A percentile compares a stretch with the other conserved stretches of the same genome.
phyloP scores from a whole-genome alignment of 2,329 filamentous ascomycete genomes.

The Pseudopithomyces chartarum region DNA sequence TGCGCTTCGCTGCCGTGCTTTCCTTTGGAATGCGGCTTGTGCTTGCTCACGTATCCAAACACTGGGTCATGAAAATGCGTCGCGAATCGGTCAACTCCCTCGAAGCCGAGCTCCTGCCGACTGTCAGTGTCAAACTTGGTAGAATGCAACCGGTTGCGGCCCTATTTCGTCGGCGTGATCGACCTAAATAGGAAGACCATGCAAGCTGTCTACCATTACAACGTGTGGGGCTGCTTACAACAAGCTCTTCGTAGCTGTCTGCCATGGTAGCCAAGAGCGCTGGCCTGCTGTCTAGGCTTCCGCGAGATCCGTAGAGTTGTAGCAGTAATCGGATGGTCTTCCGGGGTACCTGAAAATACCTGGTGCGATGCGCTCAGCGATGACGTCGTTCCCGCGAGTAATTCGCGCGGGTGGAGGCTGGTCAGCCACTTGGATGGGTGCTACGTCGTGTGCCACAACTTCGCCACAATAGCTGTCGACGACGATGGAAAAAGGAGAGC shows the following conservation, averaged over 20 bases:
- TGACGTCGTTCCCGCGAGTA: not conserved
- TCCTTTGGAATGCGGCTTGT: slow-evolving; percentile 9
- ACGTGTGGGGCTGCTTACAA: not conserved
- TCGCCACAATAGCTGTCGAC: not conserved
- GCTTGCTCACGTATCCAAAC: slow-evolving; percentile 24
- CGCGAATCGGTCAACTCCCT: slow-evolving; percentile 36
- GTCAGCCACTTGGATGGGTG: not conserved
- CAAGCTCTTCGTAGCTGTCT: not conserved
- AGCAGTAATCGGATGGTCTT: not conserved
- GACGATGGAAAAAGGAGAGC: not conserved
- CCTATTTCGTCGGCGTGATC: not conserved
- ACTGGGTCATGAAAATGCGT: slow-evolving; percentile 37
- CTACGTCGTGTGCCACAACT: too few relatives aligned
- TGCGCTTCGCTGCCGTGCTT: slow-evolving; percentile 6
- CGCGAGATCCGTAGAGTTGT: not conserved
- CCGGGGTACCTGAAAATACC: slow-evolving; percentile 1
- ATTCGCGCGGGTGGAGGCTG: not conserved
- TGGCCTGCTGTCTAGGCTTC: not conserved
- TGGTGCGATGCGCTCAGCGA: not conserved
- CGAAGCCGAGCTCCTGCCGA: slow-evolving; percentile 42
- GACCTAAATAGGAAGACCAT: too few relatives aligned
- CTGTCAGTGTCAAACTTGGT: too few relatives aligned
- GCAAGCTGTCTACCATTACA: not conserved
- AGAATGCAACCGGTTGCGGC: not conserved
- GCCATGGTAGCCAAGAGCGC: not conserved